Percentiles rank a stretch among this genome's conserved stretches.
These are phyloP conservation scores for Talaromyces adpressus DNA, from an alignment of 495 filamentous ascomycete species.

Conservation along the genomic window DNA sequence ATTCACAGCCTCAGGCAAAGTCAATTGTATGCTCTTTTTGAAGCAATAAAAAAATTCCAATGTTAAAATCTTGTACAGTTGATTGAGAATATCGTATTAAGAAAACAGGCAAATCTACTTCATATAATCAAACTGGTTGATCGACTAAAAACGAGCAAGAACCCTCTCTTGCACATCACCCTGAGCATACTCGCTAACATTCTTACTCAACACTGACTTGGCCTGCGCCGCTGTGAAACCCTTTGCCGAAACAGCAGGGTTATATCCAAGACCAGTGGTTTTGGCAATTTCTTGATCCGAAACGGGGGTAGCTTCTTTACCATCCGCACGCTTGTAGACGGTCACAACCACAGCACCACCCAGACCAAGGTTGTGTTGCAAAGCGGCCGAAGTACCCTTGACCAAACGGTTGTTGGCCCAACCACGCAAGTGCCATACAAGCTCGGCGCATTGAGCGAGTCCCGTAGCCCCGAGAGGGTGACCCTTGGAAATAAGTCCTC, in stretches of 20 bases:
- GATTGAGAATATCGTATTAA: too few species aligned
- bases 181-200: conserved; percentile 65
- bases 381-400: conserved; percentile 55
- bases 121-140: background rate
- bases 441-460: conserved; percentile 88
- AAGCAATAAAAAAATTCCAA: too few species aligned
- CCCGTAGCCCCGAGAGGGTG: conserved; percentile 92
- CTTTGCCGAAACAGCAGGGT: conserved; percentile 84
- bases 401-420: conserved; percentile 90
- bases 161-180: conserved; percentile 67
- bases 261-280: conserved; percentile 71
- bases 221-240: conserved; percentile 76
- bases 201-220: conserved; percentile 61
- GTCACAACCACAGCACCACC: conserved; percentile 89
- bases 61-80: too few species aligned
- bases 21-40: too few species aligned
- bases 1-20: background rate
- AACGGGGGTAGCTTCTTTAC: conserved; percentile 50
- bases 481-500: conserved; percentile 91
- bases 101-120: background rate
- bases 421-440: conserved; percentile 92
- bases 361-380: conserved; percentile 93
- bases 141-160: conserved; percentile 47
- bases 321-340: conserved; percentile 85
- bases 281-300: conserved; percentile 51